Evolutionary conservation across 208 protist species (phyloP).

Genomic region (Leishmania martiniquensis): DNA sequence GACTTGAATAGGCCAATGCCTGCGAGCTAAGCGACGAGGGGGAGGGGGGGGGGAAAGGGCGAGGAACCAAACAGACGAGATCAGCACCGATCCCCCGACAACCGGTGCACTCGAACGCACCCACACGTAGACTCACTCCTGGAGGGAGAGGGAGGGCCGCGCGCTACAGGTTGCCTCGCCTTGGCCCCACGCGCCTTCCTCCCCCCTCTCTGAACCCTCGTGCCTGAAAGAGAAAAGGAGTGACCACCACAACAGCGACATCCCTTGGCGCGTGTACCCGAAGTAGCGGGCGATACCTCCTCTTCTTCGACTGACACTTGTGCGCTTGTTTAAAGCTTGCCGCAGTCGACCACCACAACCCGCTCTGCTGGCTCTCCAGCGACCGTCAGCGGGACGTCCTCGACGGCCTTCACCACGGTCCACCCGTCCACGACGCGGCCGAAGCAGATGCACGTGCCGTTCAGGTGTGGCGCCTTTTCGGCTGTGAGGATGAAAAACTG

Average conservation of each 20-base stretch:
- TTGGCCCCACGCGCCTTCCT: background rate
- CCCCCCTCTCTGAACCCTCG: background rate
- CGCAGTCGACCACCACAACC: conserved; percentile 72
- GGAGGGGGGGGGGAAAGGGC: background rate
- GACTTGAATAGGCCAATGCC: background rate
- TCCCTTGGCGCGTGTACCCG: background rate
- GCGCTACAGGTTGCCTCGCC: background rate
- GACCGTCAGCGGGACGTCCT: conserved; percentile 45
- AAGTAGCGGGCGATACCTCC: background rate
- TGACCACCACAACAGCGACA: background rate
- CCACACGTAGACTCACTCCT: background rate
- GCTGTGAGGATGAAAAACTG: conserved; percentile 94
- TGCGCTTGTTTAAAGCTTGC: conserved; percentile 30
- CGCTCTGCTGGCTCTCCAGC: conserved; percentile 47
- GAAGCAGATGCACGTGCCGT: conserved; percentile 96
- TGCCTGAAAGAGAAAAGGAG: background rate
- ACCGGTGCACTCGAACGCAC: background rate
- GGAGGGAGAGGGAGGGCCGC: background rate
- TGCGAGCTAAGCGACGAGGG: background rate
- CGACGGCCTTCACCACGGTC: conserved; percentile 85
- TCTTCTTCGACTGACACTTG: background rate
- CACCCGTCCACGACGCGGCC: conserved; percentile 88
- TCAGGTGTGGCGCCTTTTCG: conserved; percentile 68
- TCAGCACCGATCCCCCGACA: background rate
- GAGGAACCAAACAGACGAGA: background rate